A percentile compares a stretch with the other conserved stretches of the same genome.
Conservation (phyloP, 805 yeast species). For the Pichia thaimueangensis region DNA sequence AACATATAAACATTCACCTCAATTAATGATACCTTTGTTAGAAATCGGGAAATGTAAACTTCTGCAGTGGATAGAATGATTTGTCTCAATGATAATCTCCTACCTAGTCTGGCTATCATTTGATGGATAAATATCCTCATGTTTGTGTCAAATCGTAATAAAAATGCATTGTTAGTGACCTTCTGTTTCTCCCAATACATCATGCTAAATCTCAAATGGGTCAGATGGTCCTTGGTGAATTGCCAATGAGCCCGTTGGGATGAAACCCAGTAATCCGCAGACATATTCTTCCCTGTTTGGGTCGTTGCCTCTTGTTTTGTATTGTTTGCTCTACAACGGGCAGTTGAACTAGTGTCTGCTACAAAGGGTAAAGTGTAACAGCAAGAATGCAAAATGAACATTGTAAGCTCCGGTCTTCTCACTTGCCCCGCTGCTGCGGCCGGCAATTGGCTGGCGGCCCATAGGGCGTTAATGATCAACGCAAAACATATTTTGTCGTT, state of each 20-base stretch:
- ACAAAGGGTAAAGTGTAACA: no score
- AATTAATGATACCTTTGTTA: constrained; percentile 62
- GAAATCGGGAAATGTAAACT: constrained; percentile 71
- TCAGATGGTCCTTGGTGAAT: constrained; percentile 55
- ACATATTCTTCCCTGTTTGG: no score
- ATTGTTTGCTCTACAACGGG: no score
- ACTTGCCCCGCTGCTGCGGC: no score
- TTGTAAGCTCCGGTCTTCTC: no score
- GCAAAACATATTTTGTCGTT: no score
- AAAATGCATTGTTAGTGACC: constrained; percentile 2
- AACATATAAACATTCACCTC: constrained; percentile 79
- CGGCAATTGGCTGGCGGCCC: no score
- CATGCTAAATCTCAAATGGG: constrained; percentile 3
- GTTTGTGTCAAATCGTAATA: constrained; percentile 44
- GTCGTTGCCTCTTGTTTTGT: no score
- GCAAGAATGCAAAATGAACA: no score
- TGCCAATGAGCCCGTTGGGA: constrained; percentile 82
- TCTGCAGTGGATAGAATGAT: constrained; percentile 86
- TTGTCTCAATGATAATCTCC: constrained; percentile 72
- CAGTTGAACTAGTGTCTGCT: no score
- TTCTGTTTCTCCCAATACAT: constrained; percentile 22
- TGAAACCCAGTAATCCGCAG: constrained; percentile 85
- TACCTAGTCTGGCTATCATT: constrained; percentile 67
- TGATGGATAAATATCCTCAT: constrained; percentile 76
- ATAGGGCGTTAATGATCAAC: no score